Conservation (phyloP, 441 rosid genomes). For the Pelargonium fulgidum region DNA sequence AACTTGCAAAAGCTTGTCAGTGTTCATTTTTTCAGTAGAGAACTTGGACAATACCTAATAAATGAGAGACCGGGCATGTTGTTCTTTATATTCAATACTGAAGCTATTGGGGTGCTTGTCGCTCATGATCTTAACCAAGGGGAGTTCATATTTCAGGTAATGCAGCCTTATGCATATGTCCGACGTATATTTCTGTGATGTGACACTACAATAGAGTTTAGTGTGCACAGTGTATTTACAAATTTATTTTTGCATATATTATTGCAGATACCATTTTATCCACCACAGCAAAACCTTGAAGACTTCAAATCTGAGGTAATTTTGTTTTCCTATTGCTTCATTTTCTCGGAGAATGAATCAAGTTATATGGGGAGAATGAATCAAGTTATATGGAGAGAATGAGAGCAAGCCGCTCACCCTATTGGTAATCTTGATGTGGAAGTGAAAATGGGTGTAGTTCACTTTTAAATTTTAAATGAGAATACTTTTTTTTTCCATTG, state of each 20-base stretch:
- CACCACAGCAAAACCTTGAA: slow-evolving; percentile 76
- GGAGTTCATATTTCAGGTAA: slow-evolving; percentile 88
- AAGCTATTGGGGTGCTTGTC: slow-evolving; percentile 86
- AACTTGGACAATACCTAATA: slow-evolving; percentile 64
- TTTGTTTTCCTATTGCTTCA: background rate
- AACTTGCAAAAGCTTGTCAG: slow-evolving; percentile 84
- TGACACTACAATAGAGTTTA: background rate
- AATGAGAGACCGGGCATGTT: slow-evolving; percentile 80
- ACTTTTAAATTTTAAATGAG: slow-evolving; percentile 7
- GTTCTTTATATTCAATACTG: slow-evolving; percentile 79
- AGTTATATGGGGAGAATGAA: slow-evolving; percentile 14
- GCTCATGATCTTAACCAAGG: slow-evolving; percentile 90
- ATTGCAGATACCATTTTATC: slow-evolving; percentile 75
- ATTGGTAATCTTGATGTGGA: background rate
- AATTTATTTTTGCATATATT: slow-evolving; percentile 37
- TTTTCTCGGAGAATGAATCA: slow-evolving; percentile 5
- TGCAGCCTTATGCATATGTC: slow-evolving; percentile 7
- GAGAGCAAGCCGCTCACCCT: background rate
- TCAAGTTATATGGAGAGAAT: slow-evolving; percentile 13
- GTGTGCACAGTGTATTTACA: slow-evolving; percentile 8
- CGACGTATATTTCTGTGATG: background rate
- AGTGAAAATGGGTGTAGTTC: slow-evolving; percentile 6
- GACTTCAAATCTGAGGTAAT: slow-evolving; percentile 73
- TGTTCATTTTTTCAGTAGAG: slow-evolving; percentile 77
- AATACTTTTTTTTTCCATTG: slow-evolving; percentile 1